A percentile compares a stretch with the other conserved stretches of the same genome.
Evolutionary conservation across 148 eudicot genomes (phyloP).

Genomic region (Cornus kousa): DNA sequence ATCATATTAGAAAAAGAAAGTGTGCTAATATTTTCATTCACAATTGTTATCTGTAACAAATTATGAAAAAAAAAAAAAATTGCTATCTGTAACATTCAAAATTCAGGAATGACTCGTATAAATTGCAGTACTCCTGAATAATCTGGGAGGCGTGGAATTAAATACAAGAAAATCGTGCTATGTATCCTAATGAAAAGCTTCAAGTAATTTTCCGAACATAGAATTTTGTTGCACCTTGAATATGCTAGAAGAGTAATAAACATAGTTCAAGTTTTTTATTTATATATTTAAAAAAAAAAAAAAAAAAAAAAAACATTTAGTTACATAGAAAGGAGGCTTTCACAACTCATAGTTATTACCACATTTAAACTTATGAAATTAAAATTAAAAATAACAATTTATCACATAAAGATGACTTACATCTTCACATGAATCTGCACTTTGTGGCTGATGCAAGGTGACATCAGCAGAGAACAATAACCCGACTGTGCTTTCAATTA

Average conservation of each 20-base stretch:
- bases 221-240: neutral
- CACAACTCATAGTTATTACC: neutral
- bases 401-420: conserved; percentile 35
- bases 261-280: neutral
- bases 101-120: neutral
- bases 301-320: neutral
- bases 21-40: neutral
- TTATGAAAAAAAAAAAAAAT: too few species aligned
- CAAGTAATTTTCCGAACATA: too few species aligned
- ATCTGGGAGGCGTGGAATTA: neutral
- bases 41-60: neutral
- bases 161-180: neutral
- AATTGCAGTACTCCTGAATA: neutral
- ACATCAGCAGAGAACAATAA: conserved; percentile 68
- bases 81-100: neutral
- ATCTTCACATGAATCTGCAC: conserved; percentile 73
- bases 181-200: too few species aligned
- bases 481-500: conserved; percentile 87
- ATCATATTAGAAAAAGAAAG: neutral
- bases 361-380: neutral
- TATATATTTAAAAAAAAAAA: too few species aligned
- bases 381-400: neutral
- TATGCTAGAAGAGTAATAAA: too few species aligned
- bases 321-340: conserved; percentile 3
- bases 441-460: conserved; percentile 59